A percentile compares a stretch with the other conserved stretches of the same genome.
Conservation (phyloP, 495 filamentous ascomycete genomes). For the Astrothelium macrocarpum region DNA sequence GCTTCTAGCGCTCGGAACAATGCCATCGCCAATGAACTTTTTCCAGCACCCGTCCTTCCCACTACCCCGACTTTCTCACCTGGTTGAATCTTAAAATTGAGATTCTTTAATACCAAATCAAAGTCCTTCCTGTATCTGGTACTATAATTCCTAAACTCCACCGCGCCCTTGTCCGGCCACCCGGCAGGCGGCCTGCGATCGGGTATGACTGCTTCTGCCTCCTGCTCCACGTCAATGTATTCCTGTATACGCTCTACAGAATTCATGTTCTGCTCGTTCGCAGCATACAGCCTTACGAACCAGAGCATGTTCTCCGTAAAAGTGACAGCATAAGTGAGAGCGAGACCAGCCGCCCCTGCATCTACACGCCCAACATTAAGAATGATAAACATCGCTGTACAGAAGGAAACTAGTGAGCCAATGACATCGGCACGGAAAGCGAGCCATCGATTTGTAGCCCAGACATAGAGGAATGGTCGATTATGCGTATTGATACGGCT, state of each 20-base stretch:
- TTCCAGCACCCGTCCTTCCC: constrained; percentile 91
- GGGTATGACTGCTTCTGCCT: constrained; percentile 68
- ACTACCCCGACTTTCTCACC: constrained; percentile 95
- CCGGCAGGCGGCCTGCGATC: constrained; percentile 63
- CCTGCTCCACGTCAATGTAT: constrained; percentile 93
- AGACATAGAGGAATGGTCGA: constrained; percentile 90
- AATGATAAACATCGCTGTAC: constrained; percentile 86
- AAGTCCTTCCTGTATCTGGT: constrained; percentile 85
- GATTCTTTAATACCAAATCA: constrained; percentile 70
- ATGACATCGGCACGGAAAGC: constrained; percentile 83
- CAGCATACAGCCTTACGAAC: constrained; percentile 90
- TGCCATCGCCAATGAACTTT: constrained; percentile 89
- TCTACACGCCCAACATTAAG: constrained; percentile 75
- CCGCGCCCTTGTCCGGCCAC: constrained; percentile 81
- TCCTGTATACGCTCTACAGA: constrained; percentile 97
- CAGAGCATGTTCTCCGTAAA: constrained; percentile 97
- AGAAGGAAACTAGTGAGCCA: constrained; percentile 88
- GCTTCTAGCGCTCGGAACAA: constrained; percentile 97
- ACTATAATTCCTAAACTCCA: constrained; percentile 78
- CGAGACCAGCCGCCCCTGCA: constrained; percentile 88
- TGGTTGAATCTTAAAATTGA: constrained; percentile 77
- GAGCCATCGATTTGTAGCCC: constrained; percentile 97
- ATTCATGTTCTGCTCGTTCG: constrained; percentile 99
- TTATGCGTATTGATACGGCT: constrained; percentile 79
- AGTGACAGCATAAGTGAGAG: constrained; percentile 93